Base-by-base conservation (phyloP, 805 yeast genomes). In the Barnettozyma botsteinii region DNA sequence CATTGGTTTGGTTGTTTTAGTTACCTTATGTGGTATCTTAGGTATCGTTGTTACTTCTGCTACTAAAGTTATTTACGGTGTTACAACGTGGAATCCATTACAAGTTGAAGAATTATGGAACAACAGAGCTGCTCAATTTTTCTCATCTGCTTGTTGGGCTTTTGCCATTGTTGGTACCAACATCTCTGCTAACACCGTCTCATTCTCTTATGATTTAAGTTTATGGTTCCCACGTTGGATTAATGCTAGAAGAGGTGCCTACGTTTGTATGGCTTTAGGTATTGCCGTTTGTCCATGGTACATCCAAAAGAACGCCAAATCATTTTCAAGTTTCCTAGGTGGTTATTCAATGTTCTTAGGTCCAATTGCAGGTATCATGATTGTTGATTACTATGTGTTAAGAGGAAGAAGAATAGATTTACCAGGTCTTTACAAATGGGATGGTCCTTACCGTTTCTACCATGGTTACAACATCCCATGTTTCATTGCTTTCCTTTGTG, bases 381-480 rank as follows among this genome's bases (percentile, higher is more conserved):
- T 73, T 48, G 48, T 59, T 1, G 69, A 65, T 59, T 84, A 80
- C 61, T 79, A 66, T 60, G 69, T 81, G 52, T 73, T 87, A 25
- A 75, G 88, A 60, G 74, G 85, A 54, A 91, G 93, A 31, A 67
- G 66, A 56, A 55, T 85, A 42, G 64, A 71, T 43, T 59, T 85
- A 35, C 70, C 74, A 35, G 87, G 83, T 47, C 62, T 86, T 42
- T 87, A 81, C 65, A 57, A 72, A 57, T 13, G 47, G 50, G 48
- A 63, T 59, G 49, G 70, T 56, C 52, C 64, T 59, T 47, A 62
- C 64, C 49, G 84, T 83, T 69, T 72, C 65, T 66, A 78, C 66
- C 66, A 68, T 65, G 95, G 95, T 20, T 53, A 75, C 61, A 84
- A 85, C 59, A 82, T 89, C 84, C 71, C 93, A 50, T 95, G 89